Evolutionary conservation across 208 protist species (phyloP), one percentile per base, ranked within the genome.

Genomic region (Spongospora subterranea): DNA sequence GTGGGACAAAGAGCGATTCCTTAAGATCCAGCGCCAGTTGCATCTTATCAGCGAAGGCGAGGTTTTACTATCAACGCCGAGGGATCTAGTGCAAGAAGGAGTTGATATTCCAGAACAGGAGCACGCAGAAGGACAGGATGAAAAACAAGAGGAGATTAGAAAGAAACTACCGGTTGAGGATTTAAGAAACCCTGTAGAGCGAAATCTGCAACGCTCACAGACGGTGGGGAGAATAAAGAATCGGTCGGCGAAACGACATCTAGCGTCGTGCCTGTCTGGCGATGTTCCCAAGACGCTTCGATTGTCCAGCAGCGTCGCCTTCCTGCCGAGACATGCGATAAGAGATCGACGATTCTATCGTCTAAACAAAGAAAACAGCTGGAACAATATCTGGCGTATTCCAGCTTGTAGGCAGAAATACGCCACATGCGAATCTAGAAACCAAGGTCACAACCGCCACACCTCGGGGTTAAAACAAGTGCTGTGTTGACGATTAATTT

Each of bases 341-440:
- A 6, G 35, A 20, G 71, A 82, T 82, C 6, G 35, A 35, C n/a
- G 40, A 20, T 82, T 82, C 71, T 82, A 82, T 43, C 71, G 71
- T 20, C 35, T 6, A 6, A 35, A 82, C 17, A 6, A 43, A 35
- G 71, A 82, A 35, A 45, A 35, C n/a, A 40, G 6, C n/a, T 82
- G 71, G 71, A 82, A 82, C n/a, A 82, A 82, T 35, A 82, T 82
- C 40, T 82, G 71, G 71, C 71, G 71, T 40, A n/a, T 82, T 45
- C 71, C 71, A 35, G 35, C 6, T 40, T 35, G 11, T 20, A 6
- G 71, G 6, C n/a, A 40, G n/a, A 82, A 82, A n/a, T 82, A 82
- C n/a, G 6, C 35, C 11, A 43, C 71, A 82, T 35, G 17, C 6
- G 13, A 39, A 20, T 6, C 17, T 35, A 82, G 35, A 6, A 82